phyloP scores from a whole-genome alignment of 352 stramenopile genomes.

The Globisporangium echinulatum region DNA sequence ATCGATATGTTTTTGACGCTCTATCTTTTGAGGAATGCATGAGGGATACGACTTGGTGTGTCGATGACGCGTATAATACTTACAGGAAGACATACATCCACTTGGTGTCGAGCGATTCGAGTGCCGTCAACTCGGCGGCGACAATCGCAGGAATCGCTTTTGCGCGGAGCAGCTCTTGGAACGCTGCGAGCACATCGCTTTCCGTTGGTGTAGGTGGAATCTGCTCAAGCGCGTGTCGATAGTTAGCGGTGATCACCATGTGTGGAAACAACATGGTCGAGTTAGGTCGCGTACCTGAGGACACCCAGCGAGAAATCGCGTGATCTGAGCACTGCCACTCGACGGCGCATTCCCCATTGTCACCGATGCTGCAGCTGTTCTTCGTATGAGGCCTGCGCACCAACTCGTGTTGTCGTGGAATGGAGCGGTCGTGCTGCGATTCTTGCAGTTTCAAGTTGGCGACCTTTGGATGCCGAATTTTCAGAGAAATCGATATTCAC shows the following conservation, averaged over 20 bases:
- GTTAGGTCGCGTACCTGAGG: conserved; percentile 28
- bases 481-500: too few species aligned
- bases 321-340: conserved; percentile 18
- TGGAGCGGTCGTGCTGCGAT: too few species aligned
- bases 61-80: conserved; percentile 9
- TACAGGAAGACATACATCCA: conserved; percentile 71
- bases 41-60: too few species aligned
- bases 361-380: neutral
- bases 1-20: neutral
- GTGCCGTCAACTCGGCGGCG: conserved; percentile 29
- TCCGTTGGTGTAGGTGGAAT: conserved; percentile 37
- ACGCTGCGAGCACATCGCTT: conserved; percentile 30
- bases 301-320: conserved; percentile 52
- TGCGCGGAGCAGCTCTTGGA: conserved; percentile 35
- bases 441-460: too few species aligned
- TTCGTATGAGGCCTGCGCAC: too few species aligned
- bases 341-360: conserved; percentile 52
- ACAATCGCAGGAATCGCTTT: conserved; percentile 22
- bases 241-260: neutral
- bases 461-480: too few species aligned
- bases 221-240: conserved; percentile 12
- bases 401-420: too few species aligned
- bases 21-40: too few species aligned
- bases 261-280: neutral
- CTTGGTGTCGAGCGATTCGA: conserved; percentile 52